Conservation (phyloP, 805 yeast species). For the Yamadazyma nakazawae region DNA sequence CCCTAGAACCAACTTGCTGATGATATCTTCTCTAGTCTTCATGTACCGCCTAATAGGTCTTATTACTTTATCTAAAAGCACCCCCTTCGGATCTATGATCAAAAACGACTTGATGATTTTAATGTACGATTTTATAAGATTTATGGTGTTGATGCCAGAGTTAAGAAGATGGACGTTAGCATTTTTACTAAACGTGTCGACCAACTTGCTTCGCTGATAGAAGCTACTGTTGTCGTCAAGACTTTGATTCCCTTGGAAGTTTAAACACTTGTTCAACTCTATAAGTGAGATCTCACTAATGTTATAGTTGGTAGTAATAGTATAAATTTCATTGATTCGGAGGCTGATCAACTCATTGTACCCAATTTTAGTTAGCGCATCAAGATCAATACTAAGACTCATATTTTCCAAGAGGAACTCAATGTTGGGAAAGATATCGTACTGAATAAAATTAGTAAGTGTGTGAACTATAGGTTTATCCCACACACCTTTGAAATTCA, state of each 20-base stretch:
- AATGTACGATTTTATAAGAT: constrained; percentile 65
- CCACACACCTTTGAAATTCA: constrained; percentile 37
- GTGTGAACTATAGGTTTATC: constrained; percentile 28
- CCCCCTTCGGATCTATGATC: constrained; percentile 83
- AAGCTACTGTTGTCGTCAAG: constrained; percentile 22
- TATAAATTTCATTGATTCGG: constrained; percentile 57
- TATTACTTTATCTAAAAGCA: constrained; percentile 71
- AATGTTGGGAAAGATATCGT: constrained; percentile 37
- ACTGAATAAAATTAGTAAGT: constrained; percentile 37
- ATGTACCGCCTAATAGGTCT: constrained; percentile 72
- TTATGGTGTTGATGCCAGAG: constrained; percentile 77
- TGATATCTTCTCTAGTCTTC: constrained; percentile 70
- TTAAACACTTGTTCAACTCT: constrained; percentile 56
- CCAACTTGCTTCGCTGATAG: constrained; percentile 50
- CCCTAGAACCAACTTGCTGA: constrained; percentile 67
- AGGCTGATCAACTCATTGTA: constrained; percentile 41
- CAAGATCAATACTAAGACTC: constrained; percentile 17
- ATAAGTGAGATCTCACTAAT: constrained; percentile 47
- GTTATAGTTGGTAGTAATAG: constrained; percentile 55
- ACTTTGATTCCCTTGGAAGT: constrained; percentile 4
- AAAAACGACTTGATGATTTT: constrained; percentile 69
- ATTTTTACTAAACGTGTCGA: constrained; percentile 44
- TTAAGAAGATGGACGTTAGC: constrained; percentile 56
- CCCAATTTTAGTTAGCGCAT: constrained; percentile 33
- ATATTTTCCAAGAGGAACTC: constrained; percentile 11